Evolutionary conservation across 129 eudicot species (phyloP), one percentile per base, ranked within the genome.

Genomic region (Helichrysum umbraculigerum): DNA sequence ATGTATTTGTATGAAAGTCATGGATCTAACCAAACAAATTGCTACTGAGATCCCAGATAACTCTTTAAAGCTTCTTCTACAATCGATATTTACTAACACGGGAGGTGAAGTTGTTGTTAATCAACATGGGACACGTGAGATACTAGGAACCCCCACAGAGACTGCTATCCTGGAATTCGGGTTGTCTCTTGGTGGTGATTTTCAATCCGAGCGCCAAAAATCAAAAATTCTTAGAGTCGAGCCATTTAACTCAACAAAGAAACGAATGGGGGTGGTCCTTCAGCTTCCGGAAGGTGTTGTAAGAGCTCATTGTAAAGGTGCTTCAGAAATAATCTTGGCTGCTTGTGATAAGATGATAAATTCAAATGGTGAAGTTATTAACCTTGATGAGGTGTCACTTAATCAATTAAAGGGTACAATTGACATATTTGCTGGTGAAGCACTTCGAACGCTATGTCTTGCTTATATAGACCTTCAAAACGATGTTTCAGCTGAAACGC

Each of bases 211-310:
- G 67, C 81, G 89, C 29, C 71, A 80, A 66, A 71, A 85, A 15
- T 41, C 64, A 2, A 89, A 83, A 41, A 75, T 95, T 16, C 19
- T 89, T 25, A 87, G 91, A 85, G 89, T 91, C 16, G 99, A 95
- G 73, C 99, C 99, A 4, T 95, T 95, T 71, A 95, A 91, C 86
- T 95, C 99, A 34, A 95, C 99, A 0, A 95, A 89, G 88, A 91
- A 95, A 78, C 80, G 84, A 66, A 95, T 95, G 99, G 96, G 97
- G n/a, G 97, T 91, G 39, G 91, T 91, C 22, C 54, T 95, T 83
- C 88, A 88, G 81, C 91, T 91, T 79, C 94, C 97, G 0, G 92
- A 85, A 75, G 99, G 96, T 33, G 79, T 86, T 16, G 66, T 86
- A 66, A 71, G 94, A 74, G 99, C 97, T 56, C 96, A 91, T 42